Conservation (phyloP, 495 filamentous ascomycete genomes). For the Aspergillus kassunensis region DNA sequence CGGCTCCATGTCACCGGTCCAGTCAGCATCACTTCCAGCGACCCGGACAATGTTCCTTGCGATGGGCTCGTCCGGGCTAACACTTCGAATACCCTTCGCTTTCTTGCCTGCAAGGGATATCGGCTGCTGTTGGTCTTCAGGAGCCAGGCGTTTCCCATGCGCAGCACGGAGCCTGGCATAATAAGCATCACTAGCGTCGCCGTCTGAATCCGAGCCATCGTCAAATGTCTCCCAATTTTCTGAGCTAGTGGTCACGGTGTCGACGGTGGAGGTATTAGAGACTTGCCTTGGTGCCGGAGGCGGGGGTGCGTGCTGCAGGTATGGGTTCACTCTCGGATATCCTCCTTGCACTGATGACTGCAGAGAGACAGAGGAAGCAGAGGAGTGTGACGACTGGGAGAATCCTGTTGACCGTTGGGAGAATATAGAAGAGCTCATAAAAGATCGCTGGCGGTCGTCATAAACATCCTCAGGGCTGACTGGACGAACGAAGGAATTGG, state of each 20-base stretch:
- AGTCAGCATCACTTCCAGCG: constrained; percentile 46
- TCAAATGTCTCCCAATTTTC: constrained; percentile 97
- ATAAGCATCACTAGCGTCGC: constrained; percentile 68
- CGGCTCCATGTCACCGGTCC: constrained; percentile 48
- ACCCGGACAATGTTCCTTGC: constrained; percentile 35
- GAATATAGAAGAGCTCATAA: constrained; percentile 46
- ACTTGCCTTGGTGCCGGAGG: constrained; percentile 59
- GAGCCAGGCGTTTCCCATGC: constrained; percentile 58
- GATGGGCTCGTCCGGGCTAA: constrained; percentile 38
- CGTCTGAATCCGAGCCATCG: constrained; percentile 69
- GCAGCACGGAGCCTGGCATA: constrained; percentile 71
- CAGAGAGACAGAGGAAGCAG: constrained; percentile 35
- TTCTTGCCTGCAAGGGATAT: constrained; percentile 50
- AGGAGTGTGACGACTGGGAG: constrained; percentile 40
- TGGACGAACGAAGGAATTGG: constrained; percentile 65
- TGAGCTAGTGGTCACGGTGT: constrained; percentile 67
- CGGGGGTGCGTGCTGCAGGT: constrained; percentile 43
- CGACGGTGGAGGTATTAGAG: constrained; percentile 62
- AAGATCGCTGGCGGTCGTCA: constrained; percentile 60
- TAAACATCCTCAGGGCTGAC: constrained; percentile 83
- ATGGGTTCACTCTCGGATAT: constrained; percentile 39
- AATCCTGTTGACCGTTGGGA: constrained; percentile 38
- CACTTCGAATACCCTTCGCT: constrained; percentile 49
- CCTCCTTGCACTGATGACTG: constrained; percentile 32
- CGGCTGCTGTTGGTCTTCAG: constrained; percentile 53